These are phyloP conservation scores for Tulasnella sp. DNA, from an alignment of 768 basidiomycete genomes.

Conservation along the genomic window DNA sequence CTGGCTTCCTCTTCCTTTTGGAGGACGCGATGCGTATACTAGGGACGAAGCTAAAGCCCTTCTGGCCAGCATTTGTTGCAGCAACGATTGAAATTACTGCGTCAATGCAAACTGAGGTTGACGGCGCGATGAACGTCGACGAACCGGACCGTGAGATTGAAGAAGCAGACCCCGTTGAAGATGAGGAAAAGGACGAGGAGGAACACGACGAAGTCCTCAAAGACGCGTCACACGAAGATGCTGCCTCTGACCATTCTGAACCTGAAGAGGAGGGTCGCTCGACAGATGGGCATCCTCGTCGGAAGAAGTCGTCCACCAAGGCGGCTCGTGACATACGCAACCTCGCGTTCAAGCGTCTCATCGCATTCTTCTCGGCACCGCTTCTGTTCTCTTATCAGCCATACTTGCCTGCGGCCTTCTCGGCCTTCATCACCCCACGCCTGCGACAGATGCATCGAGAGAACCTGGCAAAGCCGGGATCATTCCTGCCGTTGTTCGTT, in stretches of 20 bases:
- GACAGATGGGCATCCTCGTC: too few relatives aligned
- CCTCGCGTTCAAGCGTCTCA: slow-evolving; percentile 70
- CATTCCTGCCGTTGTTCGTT: slow-evolving; percentile 73
- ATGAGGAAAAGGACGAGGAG: slow-evolving; percentile 20
- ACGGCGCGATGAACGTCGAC: slow-evolving; percentile 22
- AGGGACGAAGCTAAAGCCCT: slow-evolving; percentile 50
- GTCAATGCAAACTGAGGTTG: slow-evolving; percentile 42
- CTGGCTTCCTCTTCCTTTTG: slow-evolving; percentile 75
- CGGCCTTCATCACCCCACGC: slow-evolving; percentile 68
- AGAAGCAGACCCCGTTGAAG: background rate
- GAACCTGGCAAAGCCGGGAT: slow-evolving; percentile 85
- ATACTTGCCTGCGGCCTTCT: slow-evolving; percentile 56
- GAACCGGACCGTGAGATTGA: background rate
- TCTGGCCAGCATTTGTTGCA: slow-evolving; percentile 68
- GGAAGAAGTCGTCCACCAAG: slow-evolving; percentile 26
- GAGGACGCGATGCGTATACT: slow-evolving; percentile 74
- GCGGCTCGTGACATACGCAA: slow-evolving; percentile 57
- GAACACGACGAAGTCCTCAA: slow-evolving; percentile 30
- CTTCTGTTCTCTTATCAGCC: slow-evolving; percentile 61
- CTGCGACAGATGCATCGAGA: slow-evolving; percentile 61
- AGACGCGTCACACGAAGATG: slow-evolving; percentile 30
- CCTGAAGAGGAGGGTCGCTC: too few relatives aligned
- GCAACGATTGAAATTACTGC: slow-evolving; percentile 53
- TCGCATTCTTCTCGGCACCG: slow-evolving; percentile 74
- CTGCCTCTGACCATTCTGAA: too few relatives aligned